A percentile compares a stretch with the other conserved stretches of the same genome.
These are phyloP conservation scores for Physcomitrium patens DNA, from an alignment of 225 moss, liverwort and hornwort genomes.

Conservation along the genomic window DNA sequence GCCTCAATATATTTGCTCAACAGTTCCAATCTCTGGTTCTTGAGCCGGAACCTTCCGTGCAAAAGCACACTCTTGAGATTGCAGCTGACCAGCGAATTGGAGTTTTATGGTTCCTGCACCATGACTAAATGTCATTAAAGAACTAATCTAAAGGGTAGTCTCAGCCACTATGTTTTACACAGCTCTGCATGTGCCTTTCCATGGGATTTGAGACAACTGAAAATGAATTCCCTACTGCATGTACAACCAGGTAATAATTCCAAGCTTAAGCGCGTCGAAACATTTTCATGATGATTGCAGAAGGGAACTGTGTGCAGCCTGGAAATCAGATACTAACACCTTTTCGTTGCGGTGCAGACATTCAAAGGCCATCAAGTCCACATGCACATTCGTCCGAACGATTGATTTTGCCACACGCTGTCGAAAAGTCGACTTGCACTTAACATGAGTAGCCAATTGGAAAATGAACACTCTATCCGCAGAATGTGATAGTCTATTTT, in stretches of 20 bases:
- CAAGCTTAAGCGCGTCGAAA: neutral
- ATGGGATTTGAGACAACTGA: neutral
- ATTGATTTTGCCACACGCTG: neutral
- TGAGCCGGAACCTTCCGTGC: slow-evolving; percentile 59
- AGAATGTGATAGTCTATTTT: neutral
- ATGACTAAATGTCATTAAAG: neutral
- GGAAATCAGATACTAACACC: slow-evolving; percentile 35
- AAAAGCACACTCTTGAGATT: slow-evolving; percentile 65
- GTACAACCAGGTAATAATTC: neutral
- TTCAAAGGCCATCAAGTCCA: slow-evolving; percentile 89
- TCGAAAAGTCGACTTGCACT: neutral
- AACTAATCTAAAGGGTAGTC: neutral
- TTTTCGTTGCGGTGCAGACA: slow-evolving; percentile 83
- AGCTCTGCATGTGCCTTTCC: neutral
- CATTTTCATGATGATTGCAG: neutral
- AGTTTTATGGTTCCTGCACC: slow-evolving; percentile 78
- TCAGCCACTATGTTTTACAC: neutral
- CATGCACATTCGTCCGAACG: slow-evolving; percentile 41
- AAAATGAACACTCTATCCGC: neutral
- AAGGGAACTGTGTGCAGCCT: neutral
- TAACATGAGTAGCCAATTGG: neutral
- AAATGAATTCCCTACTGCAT: neutral
- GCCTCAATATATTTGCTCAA: neutral
- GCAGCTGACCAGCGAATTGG: slow-evolving; percentile 78
- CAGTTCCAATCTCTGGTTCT: slow-evolving; percentile 48